Percentiles rank a stretch among this genome's conserved stretches.
These are phyloP conservation scores for Venturia asperata DNA, from an alignment of 2,329 filamentous ascomycete species.

Conservation along the genomic window DNA sequence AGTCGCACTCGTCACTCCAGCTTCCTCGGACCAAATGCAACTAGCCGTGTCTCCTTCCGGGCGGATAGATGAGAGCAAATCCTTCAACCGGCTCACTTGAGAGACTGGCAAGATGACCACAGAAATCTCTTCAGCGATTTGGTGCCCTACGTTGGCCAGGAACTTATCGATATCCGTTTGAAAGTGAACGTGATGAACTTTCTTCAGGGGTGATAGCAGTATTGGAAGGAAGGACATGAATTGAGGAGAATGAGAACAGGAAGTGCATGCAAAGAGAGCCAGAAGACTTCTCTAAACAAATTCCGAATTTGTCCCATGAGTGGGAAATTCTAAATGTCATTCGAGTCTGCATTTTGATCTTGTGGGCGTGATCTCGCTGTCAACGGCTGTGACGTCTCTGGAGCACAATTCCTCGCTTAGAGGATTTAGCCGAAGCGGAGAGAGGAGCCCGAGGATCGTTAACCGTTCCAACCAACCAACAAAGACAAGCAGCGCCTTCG, in stretches of 20 bases:
- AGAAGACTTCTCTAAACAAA: too few relatives aligned
- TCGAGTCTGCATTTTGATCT: not conserved
- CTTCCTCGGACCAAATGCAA: not conserved
- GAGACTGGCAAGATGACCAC: too few relatives aligned
- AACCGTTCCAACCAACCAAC: not conserved
- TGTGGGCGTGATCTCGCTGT: not conserved
- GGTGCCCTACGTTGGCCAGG: too few relatives aligned
- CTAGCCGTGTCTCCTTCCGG: not conserved
- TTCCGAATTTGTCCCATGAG: not conserved
- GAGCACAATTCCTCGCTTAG: not conserved
- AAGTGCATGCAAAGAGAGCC: too few relatives aligned
- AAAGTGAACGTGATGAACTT: too few relatives aligned
- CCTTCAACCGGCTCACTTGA: not conserved
- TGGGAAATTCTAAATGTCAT: not conserved
- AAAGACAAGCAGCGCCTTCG: not conserved
- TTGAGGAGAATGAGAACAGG: too few relatives aligned
- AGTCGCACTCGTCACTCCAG: not conserved
- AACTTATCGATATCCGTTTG: too few relatives aligned
- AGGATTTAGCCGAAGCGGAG: not conserved
- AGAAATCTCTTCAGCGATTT: too few relatives aligned
- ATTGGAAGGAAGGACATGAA: too few relatives aligned
- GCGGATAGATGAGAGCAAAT: not conserved
- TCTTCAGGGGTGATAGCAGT: too few relatives aligned
- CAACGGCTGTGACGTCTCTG: not conserved
- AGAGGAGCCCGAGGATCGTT: too few relatives aligned